Evolutionary conservation across 345 rosid genomes (phyloP).

Genomic region (Lumnitzera racemosa): DNA sequence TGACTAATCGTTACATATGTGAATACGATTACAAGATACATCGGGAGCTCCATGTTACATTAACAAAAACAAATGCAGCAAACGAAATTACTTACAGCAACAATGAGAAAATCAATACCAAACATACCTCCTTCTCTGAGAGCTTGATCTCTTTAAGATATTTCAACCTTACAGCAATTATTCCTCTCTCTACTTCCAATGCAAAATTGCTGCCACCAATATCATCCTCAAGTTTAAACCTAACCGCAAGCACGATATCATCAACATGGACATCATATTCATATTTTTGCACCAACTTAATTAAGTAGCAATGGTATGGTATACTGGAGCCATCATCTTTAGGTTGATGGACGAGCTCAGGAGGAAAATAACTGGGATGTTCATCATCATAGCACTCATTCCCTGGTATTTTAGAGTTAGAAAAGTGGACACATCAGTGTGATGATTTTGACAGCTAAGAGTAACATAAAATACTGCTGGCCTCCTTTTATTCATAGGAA

Average conservation of each 20-base stretch:
- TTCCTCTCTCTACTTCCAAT: conserved; percentile 52
- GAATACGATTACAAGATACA: too few species aligned
- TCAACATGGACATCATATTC: conserved; percentile 27
- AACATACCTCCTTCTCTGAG: conserved; percentile 29
- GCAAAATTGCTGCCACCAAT: conserved; percentile 22
- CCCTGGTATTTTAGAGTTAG: conserved; percentile 27
- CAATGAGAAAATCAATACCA: background rate
- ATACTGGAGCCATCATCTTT: conserved; percentile 8
- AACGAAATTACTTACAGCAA: background rate
- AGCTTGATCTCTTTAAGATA: conserved; percentile 41
- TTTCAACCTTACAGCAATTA: conserved; percentile 34
- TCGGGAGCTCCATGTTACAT: background rate
- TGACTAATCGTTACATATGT: too few species aligned
- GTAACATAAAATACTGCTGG: background rate
- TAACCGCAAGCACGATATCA: conserved; percentile 49
- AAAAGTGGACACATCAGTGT: background rate
- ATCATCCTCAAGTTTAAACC: conserved; percentile 45
- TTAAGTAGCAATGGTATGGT: conserved; percentile 46
- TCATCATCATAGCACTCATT: conserved; percentile 33
- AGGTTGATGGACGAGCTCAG: conserved; percentile 44
- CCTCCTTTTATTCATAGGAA: too few species aligned
- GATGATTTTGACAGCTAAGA: background rate
- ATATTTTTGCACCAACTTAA: conserved; percentile 41
- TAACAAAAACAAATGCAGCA: background rate
- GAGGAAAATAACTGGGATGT: conserved; percentile 67